Base-by-base conservation (phyloP, 257 asterid genomes). In the Dorcoceras hygrometricum region DNA sequence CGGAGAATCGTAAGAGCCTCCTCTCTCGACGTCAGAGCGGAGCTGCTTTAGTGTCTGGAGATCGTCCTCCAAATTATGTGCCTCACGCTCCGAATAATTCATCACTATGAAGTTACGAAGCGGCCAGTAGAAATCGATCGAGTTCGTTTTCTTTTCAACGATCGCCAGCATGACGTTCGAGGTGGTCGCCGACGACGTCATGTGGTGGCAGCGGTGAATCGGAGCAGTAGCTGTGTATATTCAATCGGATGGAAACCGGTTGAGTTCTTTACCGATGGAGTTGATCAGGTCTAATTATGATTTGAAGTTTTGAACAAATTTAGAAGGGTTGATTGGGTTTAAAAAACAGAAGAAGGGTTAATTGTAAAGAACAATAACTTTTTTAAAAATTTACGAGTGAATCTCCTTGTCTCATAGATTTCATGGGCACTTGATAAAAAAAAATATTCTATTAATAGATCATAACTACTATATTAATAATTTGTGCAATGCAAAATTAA, bases 51-150 rank as follows among this genome's bases (percentile, higher is more conserved):
- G 73, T 4, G 91, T 80, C 69, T 83, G 74, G 57, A 94, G 90
- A 83, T 94, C 99, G 72, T 90, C 96, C 62, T 94, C 96, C 59
- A 88, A 43, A 77, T 83, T 88, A 80, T 85, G 95, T 24, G 97
- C 97, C 19, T 43, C 51, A 19, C 19, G 51, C 51, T 43, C 51
- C 7, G 51, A 43, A 14, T 43, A 43, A 77, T 43, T 12, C 3
- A 12, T 43, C 19, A 14, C 51, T 43, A 43, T 43, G 14, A 43
- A 43, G 51, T 14, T 43, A 43, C 51, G 51, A 12, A 43, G 51
- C 51, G 19, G 51, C 51, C 19, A 12, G 51, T 43, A 43, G n/a
- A 43, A 43, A 43, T 43, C 51, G 51, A 43, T 88, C 95, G 51
- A 43, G 51, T 0, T 43, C 19, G 51, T 43, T 4, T 43, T 43